A percentile compares a stretch with the other conserved stretches of the same genome.
phyloP scores from a whole-genome alignment of 305 asterid genomes.

The Petunia hybrid region DNA sequence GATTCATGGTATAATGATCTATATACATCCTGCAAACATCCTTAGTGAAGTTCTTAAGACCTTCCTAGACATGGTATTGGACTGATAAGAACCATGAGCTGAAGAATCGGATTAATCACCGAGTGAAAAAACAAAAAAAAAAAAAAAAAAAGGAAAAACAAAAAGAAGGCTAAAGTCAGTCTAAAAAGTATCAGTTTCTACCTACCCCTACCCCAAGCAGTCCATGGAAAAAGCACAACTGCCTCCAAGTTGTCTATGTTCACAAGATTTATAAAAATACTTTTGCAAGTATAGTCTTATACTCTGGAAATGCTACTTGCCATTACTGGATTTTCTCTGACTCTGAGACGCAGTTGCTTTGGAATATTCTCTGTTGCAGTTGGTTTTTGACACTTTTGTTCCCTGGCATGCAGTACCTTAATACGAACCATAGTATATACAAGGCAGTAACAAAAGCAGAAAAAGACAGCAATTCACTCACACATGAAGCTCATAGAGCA shows the following conservation, averaged over 20 bases:
- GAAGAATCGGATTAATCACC: neutral
- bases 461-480: conserved; percentile 67
- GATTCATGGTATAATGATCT: neutral
- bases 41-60: neutral
- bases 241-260: conserved; percentile 17
- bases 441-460: conserved; percentile 84
- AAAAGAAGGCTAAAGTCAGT: conserved; percentile 8
- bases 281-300: conserved; percentile 2
- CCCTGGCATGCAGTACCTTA: conserved; percentile 69
- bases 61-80: neutral
- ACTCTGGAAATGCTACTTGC: neutral
- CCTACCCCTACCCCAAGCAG: too few relatives aligned
- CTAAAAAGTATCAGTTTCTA: neutral
- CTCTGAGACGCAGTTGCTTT: conserved; percentile 15
- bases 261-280: neutral
- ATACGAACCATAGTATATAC: conserved; percentile 77
- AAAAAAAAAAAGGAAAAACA: too few relatives aligned
- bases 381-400: conserved; percentile 22
- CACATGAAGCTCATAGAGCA: conserved; percentile 82
- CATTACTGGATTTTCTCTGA: neutral
- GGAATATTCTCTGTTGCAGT: conserved; percentile 18
- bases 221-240: neutral
- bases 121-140: neutral
- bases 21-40: neutral
- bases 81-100: neutral